Evolutionary conservation across 1,139 yeast genomes (phyloP).

Genomic region (Protomyces lactucae-debilis): DNA sequence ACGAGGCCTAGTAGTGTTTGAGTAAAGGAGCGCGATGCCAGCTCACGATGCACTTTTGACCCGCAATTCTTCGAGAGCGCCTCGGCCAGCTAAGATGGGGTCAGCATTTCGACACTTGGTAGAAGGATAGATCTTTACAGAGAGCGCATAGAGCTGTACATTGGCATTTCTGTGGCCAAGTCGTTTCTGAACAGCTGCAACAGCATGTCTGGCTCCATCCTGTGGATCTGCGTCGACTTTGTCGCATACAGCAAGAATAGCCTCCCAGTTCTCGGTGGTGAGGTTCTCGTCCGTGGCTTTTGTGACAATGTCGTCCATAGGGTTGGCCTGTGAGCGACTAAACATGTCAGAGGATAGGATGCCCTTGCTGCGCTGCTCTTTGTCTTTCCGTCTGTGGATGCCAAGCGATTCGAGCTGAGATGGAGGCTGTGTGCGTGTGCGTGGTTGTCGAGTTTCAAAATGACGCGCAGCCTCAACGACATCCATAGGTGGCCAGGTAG

Average conservation of each 20-base stretch:
- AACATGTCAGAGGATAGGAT: constrained; percentile 5
- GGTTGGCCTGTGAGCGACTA: constrained; percentile 13
- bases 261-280: constrained; percentile 80
- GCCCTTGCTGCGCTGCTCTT: no score
- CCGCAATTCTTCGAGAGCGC: constrained; percentile 94
- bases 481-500: no score
- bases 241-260: constrained; percentile 78
- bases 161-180: constrained; percentile 68
- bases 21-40: constrained; percentile 67
- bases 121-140: constrained; percentile 37
- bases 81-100: constrained; percentile 45
- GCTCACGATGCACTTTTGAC: constrained; percentile 72
- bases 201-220: constrained; percentile 51
- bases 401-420: no score
- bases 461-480: no score
- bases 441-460: no score
- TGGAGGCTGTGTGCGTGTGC: no score
- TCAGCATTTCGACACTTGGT: neutral
- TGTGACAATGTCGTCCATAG: constrained; percentile 36
- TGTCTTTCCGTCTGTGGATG: no score
- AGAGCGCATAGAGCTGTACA: constrained; percentile 65
- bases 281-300: constrained; percentile 84
- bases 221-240: constrained; percentile 70
- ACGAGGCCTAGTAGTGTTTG: constrained; percentile 53
- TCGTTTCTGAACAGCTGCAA: constrained; percentile 50